Evolutionary conservation across 2,329 filamentous ascomycete species (phyloP), one percentile per base, ranked within the genome.

Genomic region (Colletotrichum costaricense): DNA sequence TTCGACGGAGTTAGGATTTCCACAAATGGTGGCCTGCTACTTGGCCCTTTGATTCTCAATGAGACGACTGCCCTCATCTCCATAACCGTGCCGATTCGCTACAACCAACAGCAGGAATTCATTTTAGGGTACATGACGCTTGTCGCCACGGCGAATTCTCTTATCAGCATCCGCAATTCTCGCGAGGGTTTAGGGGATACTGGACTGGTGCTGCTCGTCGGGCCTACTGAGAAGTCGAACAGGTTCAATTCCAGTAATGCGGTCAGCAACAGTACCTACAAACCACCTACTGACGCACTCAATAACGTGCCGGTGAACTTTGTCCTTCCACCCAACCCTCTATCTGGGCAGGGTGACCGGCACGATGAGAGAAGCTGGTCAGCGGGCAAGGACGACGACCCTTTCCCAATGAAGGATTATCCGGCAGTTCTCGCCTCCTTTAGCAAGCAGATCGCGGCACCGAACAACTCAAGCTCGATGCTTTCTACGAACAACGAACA

Each of bases 51-150:
- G 70, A 86, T 89, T 28, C 82, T 97, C 75, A 97, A 97, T 79
- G 84, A 89, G 57, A 90, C 91, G 0, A 93, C 93, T 75, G 93
- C 94, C 26, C 84, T 98, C 12, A 81, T 97, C 14, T 98, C 95
- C 2, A 86, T 97, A 72, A 97, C 95, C 0, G 84, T 96, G 19
- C 94, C 95, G 0, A 90, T 98, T 66, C 88, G 94, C 73, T 91
- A 93, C 79, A 93, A 92, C 76, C 86, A 87, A 2, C 88, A 88
- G 2, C 80, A 83, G 55, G 84, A 84, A 4, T 91, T 93, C 74
- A 89, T 96, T 1, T 86, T 98, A 5, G 95, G 94, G 2, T 98
- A 95, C 85, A 89, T 98, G 85, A 97, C 95, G 1, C 84, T 96
- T 2, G 86, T 97, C n/a, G 88, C 93, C 68, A 90, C 93, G 69